Evolutionary conservation across 257 asterid species (phyloP).

Genomic region (Solanum gandarillasii): DNA sequence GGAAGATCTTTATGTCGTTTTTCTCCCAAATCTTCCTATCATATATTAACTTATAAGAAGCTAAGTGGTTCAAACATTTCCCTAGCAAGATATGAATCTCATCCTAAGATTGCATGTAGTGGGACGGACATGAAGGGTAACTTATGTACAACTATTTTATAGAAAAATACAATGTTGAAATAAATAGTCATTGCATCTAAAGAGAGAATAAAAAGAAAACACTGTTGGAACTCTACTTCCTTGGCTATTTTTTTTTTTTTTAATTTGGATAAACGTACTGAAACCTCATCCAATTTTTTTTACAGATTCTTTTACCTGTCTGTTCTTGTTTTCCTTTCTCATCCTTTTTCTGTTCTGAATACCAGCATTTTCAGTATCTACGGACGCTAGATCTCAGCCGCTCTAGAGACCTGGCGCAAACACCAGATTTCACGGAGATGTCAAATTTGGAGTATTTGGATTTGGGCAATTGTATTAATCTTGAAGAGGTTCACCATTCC

Average conservation of each 20-base stretch:
- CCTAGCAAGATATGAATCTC: too few relatives aligned
- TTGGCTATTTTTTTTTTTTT: background rate
- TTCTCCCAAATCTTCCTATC: too few relatives aligned
- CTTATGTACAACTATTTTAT: too few relatives aligned
- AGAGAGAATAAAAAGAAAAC: too few relatives aligned
- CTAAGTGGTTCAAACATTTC: too few relatives aligned
- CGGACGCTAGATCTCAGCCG: background rate
- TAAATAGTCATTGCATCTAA: too few relatives aligned
- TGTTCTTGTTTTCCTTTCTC: background rate
- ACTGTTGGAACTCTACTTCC: too few relatives aligned
- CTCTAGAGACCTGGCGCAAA: background rate
- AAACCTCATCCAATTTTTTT: background rate
- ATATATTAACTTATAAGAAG: too few relatives aligned
- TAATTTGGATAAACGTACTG: background rate
- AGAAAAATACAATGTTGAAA: too few relatives aligned
- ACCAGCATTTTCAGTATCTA: background rate
- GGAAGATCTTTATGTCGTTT: too few relatives aligned
- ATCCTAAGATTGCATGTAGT: too few relatives aligned
- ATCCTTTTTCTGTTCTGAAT: background rate
- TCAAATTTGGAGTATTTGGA: background rate
- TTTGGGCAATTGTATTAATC: background rate
- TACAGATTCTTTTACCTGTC: background rate
- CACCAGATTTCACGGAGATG: background rate
- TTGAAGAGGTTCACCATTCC: background rate
- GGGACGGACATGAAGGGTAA: too few relatives aligned